Conservation (phyloP, 2,329 filamentous ascomycete genomes). For the Curvularia lunata region DNA sequence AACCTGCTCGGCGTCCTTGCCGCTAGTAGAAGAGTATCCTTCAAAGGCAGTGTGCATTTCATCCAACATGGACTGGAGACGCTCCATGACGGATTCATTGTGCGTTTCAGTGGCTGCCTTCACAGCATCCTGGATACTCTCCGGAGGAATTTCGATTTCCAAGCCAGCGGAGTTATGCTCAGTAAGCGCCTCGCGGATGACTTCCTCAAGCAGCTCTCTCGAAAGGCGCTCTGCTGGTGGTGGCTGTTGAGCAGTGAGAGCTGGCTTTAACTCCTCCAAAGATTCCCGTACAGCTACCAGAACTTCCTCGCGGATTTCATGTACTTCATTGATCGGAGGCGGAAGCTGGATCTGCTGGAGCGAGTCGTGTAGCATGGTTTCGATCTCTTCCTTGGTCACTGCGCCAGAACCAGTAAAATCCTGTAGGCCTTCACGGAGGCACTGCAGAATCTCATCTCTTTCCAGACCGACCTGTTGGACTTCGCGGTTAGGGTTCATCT, state of each 20-base stretch:
- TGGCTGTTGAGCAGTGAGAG: conserved; percentile 48
- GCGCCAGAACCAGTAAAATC: conserved; percentile 68
- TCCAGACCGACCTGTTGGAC: conserved; percentile 89
- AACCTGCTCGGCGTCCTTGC: conserved; percentile 84
- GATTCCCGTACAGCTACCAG: conserved; percentile 84
- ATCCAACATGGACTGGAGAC: conserved; percentile 65
- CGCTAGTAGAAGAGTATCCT: conserved; percentile 78
- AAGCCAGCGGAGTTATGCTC: conserved; percentile 52
- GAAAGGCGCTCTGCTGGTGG: conserved; percentile 54
- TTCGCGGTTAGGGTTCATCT: conserved; percentile 89
- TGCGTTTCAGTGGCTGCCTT: conserved; percentile 61
- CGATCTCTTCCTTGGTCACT: conserved; percentile 82
- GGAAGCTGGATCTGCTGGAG: conserved; percentile 81
- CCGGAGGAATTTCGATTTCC: conserved; percentile 55
- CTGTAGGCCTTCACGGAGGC: conserved; percentile 82
- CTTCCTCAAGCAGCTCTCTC: conserved; percentile 62
- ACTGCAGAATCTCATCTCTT: conserved; percentile 85
- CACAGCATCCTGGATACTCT: conserved; percentile 65
- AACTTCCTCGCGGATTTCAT: conserved; percentile 80
- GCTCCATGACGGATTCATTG: conserved; percentile 65
- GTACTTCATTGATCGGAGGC: conserved; percentile 70
- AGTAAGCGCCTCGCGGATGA: conserved; percentile 65
- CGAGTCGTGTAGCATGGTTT: conserved; percentile 83
- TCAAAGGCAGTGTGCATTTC: conserved; percentile 72
- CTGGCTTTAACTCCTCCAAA: conserved; percentile 76